These are phyloP conservation scores for Juglanconis oblonga DNA, from an alignment of 2,329 filamentous ascomycete genomes.

Conservation along the genomic window DNA sequence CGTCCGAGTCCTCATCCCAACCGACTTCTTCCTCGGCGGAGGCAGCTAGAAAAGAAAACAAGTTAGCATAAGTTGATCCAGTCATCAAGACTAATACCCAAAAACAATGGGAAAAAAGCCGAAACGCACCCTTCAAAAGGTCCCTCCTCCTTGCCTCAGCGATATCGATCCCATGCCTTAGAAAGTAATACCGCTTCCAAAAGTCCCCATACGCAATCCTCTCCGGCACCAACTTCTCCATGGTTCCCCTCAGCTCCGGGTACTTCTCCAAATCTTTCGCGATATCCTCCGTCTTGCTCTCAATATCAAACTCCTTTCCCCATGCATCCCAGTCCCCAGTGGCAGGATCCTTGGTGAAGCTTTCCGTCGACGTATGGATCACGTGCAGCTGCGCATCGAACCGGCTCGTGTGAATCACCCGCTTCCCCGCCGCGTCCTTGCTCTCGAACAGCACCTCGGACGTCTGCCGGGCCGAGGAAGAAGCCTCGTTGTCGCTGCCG, in stretches of 20 bases:
- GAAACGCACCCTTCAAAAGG: conserved; percentile 75
- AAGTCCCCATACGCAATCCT: conserved; percentile 85
- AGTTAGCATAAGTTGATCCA: conserved; percentile 31
- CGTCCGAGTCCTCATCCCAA: conserved; percentile 59
- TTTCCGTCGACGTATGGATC: conserved; percentile 81
- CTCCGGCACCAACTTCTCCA: conserved; percentile 96
- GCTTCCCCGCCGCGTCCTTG: conserved; percentile 83
- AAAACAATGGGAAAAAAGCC: background rate
- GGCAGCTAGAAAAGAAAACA: conserved; percentile 49
- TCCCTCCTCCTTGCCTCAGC: conserved; percentile 87
- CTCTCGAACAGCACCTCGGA: conserved; percentile 80
- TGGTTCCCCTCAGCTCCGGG: conserved; percentile 77
- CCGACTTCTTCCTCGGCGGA: conserved; percentile 68
- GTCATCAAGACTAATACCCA: background rate
- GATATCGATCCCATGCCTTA: conserved; percentile 87
- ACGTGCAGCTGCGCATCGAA: conserved; percentile 96
- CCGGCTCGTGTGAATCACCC: conserved; percentile 89
- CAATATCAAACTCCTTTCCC: conserved; percentile 72
- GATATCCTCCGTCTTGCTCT: conserved; percentile 81
- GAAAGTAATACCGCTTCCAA: conserved; percentile 94
- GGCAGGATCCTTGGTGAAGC: conserved; percentile 77
- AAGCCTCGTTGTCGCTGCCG: conserved; percentile 26
- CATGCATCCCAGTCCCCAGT: conserved; percentile 73
- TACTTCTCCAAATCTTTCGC: conserved; percentile 80
- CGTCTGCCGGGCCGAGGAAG: too few species aligned